Percentiles rank a stretch among this genome's conserved stretches.
Evolutionary conservation across 2,329 filamentous ascomycete genomes (phyloP).

Genomic region (Phaeosphaeria sp.): DNA sequence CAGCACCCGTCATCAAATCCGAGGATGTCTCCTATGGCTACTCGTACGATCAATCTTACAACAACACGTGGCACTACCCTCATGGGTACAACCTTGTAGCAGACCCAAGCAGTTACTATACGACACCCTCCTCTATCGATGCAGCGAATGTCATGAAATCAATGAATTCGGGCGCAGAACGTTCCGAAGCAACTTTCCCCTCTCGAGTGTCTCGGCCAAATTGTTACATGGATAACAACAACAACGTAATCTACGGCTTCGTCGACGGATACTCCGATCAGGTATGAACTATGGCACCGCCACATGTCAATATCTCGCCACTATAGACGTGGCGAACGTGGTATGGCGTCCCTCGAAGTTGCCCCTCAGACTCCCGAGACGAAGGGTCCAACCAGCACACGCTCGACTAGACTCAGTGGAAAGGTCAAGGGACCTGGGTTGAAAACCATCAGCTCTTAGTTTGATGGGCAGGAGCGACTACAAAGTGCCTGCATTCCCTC

Average conservation of each 20-base stretch:
- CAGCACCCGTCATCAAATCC: conserved; percentile 29
- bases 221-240: conserved; percentile 50
- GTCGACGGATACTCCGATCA: neutral
- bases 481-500: neutral
- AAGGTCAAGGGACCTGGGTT: neutral
- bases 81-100: conserved; percentile 22
- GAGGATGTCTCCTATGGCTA: conserved; percentile 34
- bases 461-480: neutral
- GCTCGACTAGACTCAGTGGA: neutral
- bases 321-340: neutral
- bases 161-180: conserved; percentile 49
- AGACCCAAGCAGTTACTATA: conserved; percentile 30
- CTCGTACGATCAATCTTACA: conserved; percentile 28
- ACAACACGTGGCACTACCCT: conserved; percentile 30
- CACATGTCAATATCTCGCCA: neutral
- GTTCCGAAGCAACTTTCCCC: conserved; percentile 50
- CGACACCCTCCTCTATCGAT: conserved; percentile 45
- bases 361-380: neutral
- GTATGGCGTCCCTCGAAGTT: neutral
- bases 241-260: conserved; percentile 39
- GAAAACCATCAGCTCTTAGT: neutral
- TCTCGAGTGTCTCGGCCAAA: conserved; percentile 46
- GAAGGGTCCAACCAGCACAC: neutral
- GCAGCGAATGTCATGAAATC: conserved; percentile 55
- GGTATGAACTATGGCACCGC: neutral